Percentiles rank a stretch among this genome's conserved stretches.
Evolutionary conservation across 331 rosid species (phyloP).

Genomic region (Saraca asoca): DNA sequence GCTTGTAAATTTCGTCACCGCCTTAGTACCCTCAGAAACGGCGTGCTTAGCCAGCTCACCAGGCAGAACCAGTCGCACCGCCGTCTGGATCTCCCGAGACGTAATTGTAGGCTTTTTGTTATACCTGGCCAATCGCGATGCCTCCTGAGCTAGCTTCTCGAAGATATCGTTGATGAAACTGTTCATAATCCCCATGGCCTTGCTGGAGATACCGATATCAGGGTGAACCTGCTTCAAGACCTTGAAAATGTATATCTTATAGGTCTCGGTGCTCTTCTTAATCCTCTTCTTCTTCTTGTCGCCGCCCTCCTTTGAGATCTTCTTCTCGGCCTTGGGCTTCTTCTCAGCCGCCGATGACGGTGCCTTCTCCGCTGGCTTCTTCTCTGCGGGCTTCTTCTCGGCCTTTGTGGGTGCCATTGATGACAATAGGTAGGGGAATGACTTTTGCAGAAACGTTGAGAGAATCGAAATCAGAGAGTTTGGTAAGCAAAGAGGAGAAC

Average conservation of each 20-base stretch:
- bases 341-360: conserved; percentile 53
- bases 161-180: conserved; percentile 77
- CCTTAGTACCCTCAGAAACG: conserved; percentile 77
- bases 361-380: conserved; percentile 58
- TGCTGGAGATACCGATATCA: conserved; percentile 72
- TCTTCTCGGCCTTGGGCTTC: conserved; percentile 60
- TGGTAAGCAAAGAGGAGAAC: too few species aligned
- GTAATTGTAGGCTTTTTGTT: conserved; percentile 78
- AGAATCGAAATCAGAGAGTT: background rate
- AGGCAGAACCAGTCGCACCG: conserved; percentile 68
- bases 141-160: conserved; percentile 79
- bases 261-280: conserved; percentile 65
- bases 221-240: conserved; percentile 81
- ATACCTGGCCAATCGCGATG: conserved; percentile 63
- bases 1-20: conserved; percentile 71
- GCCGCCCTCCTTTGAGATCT: conserved; percentile 64
- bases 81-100: conserved; percentile 76
- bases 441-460: background rate
- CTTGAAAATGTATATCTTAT: conserved; percentile 79
- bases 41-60: conserved; percentile 85
- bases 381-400: conserved; percentile 68
- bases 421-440: background rate
- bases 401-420: conserved; percentile 67
- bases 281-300: conserved; percentile 67
- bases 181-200: conserved; percentile 87